A percentile compares a stretch with the other conserved stretches of the same genome.
These are phyloP conservation scores for Pyrenophora teres DNA, from an alignment of 2,329 filamentous ascomycete genomes.

Conservation along the genomic window DNA sequence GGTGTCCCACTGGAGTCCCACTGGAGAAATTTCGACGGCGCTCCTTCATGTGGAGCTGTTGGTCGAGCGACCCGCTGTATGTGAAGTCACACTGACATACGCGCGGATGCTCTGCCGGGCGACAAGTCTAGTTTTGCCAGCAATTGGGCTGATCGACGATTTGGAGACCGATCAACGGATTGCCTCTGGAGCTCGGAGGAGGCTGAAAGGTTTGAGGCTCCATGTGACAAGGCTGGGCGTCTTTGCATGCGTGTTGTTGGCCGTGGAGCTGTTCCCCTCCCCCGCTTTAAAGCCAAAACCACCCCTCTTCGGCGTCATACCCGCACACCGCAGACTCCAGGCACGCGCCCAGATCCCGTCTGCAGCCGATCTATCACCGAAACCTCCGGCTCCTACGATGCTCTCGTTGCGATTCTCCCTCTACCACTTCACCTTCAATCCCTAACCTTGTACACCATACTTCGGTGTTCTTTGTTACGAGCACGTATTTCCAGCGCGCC, in stretches of 20 bases:
- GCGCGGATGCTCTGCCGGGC: constrained; percentile 24
- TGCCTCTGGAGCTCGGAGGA: constrained; percentile 25
- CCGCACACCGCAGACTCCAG: constrained; percentile 17
- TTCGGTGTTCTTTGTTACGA: constrained; percentile 28
- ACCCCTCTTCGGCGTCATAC: constrained; percentile 33
- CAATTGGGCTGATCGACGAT: constrained; percentile 21
- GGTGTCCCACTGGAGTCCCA: constrained; percentile 14
- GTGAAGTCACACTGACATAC: constrained; percentile 31
- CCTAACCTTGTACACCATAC: constrained; percentile 13
- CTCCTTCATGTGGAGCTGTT: constrained; percentile 19
- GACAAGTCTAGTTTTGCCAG: constrained; percentile 13
- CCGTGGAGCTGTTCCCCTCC: constrained; percentile 22
- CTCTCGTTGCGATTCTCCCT: constrained; percentile 21
- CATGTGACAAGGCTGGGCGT: constrained; percentile 30
- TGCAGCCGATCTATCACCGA: constrained; percentile 32
- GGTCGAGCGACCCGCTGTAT: constrained; percentile 28
- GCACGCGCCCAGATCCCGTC: constrained; percentile 25
- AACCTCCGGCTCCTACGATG: constrained; percentile 21
- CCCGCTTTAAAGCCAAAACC: constrained; percentile 33
- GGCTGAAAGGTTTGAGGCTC: constrained; percentile 30
- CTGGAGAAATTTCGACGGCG: constrained; percentile 13
- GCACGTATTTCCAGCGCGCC: constrained; percentile 16
- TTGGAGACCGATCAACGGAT: constrained; percentile 15
- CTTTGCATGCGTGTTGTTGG: constrained; percentile 16
- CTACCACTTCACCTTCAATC: constrained; percentile 20